These are phyloP conservation scores for Kuraishia molischiana DNA, from an alignment of 805 yeast genomes.

Conservation along the genomic window DNA sequence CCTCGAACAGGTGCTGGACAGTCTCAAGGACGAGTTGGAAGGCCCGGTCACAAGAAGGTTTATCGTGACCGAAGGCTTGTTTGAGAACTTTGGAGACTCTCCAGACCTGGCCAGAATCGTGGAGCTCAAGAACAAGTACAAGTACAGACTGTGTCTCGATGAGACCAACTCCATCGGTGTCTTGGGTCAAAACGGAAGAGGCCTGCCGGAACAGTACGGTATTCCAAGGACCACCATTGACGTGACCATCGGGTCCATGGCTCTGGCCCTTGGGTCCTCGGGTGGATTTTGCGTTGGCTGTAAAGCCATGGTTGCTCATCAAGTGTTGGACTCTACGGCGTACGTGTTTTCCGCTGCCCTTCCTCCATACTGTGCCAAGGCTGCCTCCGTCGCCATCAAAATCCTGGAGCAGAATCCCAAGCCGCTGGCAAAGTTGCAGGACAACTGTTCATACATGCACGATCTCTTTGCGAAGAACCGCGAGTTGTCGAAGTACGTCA, in stretches of 20 bases:
- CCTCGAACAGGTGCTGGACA: slow-evolving; percentile 57
- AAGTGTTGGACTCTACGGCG: slow-evolving; percentile 81
- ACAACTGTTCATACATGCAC: slow-evolving; percentile 29
- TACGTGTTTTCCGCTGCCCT: slow-evolving; percentile 91
- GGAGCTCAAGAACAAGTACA: slow-evolving; percentile 69
- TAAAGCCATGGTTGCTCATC: slow-evolving; percentile 77
- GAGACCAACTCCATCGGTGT: slow-evolving; percentile 84
- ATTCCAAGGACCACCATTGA: slow-evolving; percentile 68
- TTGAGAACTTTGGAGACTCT: slow-evolving; percentile 72
- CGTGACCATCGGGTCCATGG: slow-evolving; percentile 81
- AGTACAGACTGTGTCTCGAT: slow-evolving; percentile 80
- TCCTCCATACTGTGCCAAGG: slow-evolving; percentile 82
- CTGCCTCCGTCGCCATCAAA: slow-evolving; percentile 33
- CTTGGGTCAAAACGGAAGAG: slow-evolving; percentile 78
- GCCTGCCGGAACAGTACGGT: slow-evolving; percentile 65
- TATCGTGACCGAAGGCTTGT: slow-evolving; percentile 86
- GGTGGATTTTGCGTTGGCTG: slow-evolving; percentile 95
- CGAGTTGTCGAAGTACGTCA: slow-evolving; percentile 27
- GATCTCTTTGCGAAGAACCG: slow-evolving; percentile 28
- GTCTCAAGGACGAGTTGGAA: slow-evolving; percentile 49
- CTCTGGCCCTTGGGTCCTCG: slow-evolving; percentile 69
- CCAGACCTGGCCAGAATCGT: slow-evolving; percentile 61
- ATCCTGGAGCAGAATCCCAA: slow-evolving; percentile 14
- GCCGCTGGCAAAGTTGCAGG: slow-evolving; percentile 24
- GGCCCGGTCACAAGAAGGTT: slow-evolving; percentile 85